phyloP scores from a whole-genome alignment of 2,329 filamentous ascomycete genomes.

The Colletotrichum shisoi region DNA sequence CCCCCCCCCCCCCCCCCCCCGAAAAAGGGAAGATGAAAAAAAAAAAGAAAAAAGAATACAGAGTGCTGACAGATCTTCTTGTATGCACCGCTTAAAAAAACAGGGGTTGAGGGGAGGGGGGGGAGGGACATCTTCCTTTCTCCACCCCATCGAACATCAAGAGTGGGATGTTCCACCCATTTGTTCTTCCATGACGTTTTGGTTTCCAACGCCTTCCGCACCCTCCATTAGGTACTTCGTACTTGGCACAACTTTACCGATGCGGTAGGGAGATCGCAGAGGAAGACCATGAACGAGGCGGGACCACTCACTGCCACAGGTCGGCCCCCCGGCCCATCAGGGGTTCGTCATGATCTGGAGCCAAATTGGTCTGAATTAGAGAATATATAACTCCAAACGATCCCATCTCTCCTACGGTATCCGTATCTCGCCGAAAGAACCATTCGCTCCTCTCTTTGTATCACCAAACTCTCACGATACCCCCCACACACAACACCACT shows the following conservation, averaged over 20 bases:
- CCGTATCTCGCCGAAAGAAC: not conserved
- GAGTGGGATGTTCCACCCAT: conserved; percentile 11
- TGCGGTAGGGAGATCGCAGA: not conserved
- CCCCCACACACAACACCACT: too few relatives aligned
- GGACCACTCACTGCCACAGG: not conserved
- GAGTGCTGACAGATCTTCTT: conserved; percentile 12
- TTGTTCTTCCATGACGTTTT: conserved; percentile 37
- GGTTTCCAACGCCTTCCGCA: conserved; percentile 24
- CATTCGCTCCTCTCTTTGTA: not conserved
- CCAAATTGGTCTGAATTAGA: not conserved
- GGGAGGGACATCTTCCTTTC: not conserved
- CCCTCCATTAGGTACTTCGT: not conserved
- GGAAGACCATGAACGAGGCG: not conserved
- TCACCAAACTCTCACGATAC: too few relatives aligned
- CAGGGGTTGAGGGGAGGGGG: not conserved
- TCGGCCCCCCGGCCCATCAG: conserved; percentile 23
- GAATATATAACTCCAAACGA: conserved; percentile 13
- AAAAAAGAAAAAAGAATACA: not conserved
- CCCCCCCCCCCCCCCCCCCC: too few relatives aligned
- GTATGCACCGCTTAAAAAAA: not conserved
- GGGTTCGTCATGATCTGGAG: conserved; percentile 16
- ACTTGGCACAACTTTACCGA: not conserved
- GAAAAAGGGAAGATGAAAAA: too few relatives aligned
- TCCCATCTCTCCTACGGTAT: not conserved
- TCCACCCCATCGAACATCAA: not conserved